Evolutionary conservation across 345 rosid genomes (phyloP), one percentile per base, ranked within the genome.

Genomic region (Zanthoxylum bungeanum): DNA sequence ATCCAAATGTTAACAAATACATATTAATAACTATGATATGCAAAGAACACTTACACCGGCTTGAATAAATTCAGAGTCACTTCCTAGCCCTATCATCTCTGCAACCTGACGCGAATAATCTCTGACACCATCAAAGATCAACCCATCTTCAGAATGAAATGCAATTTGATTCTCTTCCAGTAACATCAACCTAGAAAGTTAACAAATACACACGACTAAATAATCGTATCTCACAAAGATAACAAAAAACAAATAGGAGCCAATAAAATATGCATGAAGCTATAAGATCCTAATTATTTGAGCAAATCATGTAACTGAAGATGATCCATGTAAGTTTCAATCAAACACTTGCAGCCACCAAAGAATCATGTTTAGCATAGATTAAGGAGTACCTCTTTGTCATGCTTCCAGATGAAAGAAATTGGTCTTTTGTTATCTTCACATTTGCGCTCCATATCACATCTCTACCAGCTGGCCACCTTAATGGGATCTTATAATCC

Each of bases 101-200:
- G 97, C 98, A 64, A 96, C 76, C 81, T 93, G 96, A 73, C 91
- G 94, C 73, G 98, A 88, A 74, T 96, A 96, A 72, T 93, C 97
- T 84, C 93, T 96, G 55, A 96, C 96, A 22, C 97, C 98, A 71
- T 88, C 97, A 84, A 91, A 91, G 74, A 89, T 78, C 78, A 84
- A 61, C 17, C 99, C 98, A 30, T 89, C 93, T 58, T 93, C 97
- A 0, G 98, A 88, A 78, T 93, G 99, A 80, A 93, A 93, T 21
- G 97, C 87, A 68, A 95, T 89, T 82, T 96, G 99, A 82, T 96
- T 96, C 86, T 96, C 98, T 84, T 93, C 99, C 58, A 93, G 86
- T 74, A 96, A 69, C 99, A 96, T 96, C 84, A 96, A 72, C 89
- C 99, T 92, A 71, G 33, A 65, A 7, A 31, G 24, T 57, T 49